Percentiles rank a stretch among this genome's conserved stretches.
Evolutionary conservation across 164 flowering plant species (phyloP).

Genomic region (Liquidambar formosana): DNA sequence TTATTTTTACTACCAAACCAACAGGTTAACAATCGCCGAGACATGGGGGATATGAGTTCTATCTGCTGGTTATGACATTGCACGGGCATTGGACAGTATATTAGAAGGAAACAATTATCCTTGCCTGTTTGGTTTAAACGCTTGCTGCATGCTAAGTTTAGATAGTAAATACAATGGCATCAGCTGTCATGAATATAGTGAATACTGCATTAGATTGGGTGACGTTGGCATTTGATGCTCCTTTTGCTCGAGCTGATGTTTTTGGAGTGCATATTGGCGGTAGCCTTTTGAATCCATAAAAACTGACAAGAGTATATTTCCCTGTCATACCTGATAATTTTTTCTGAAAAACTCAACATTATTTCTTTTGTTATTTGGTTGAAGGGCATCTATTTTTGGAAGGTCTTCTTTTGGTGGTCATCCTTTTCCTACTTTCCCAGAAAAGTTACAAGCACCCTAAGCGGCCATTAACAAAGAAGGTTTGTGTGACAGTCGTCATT

Average conservation of each 20-base stretch:
- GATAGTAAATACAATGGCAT: constrained; percentile 17
- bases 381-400: constrained; percentile 85
- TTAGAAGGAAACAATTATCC: background rate
- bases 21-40: too few relatives aligned
- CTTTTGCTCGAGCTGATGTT: constrained; percentile 77
- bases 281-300: constrained; percentile 15
- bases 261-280: constrained; percentile 90
- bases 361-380: too few relatives aligned
- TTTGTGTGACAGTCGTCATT: constrained; percentile 8
- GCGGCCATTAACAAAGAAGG: constrained; percentile 79
- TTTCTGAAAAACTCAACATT: background rate
- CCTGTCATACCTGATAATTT: background rate
- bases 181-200: constrained; percentile 28
- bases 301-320: background rate
- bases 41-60: too few relatives aligned
- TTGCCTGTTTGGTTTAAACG: constrained; percentile 4
- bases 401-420: constrained; percentile 72
- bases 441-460: constrained; percentile 98
- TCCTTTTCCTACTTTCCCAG: constrained; percentile 69
- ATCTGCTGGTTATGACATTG: too few relatives aligned
- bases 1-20: too few relatives aligned
- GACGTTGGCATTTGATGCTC: constrained; percentile 52
- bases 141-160: background rate
- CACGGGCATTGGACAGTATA: background rate
- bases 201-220: constrained; percentile 51